Conservation (phyloP, 352 stramenopile species). For the Globisporangium spinosum region DNA sequence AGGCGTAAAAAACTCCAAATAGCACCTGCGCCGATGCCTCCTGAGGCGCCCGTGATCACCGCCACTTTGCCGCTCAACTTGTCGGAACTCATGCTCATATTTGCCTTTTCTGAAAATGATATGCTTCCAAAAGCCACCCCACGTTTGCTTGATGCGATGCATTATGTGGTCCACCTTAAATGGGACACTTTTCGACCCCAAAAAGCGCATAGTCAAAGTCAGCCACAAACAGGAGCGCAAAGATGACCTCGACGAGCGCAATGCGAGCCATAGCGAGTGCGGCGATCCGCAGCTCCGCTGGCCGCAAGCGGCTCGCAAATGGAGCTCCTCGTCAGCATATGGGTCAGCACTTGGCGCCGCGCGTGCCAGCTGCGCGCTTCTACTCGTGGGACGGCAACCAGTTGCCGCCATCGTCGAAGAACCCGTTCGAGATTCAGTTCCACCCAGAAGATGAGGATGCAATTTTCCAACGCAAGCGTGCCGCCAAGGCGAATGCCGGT, state of each 20-base stretch:
- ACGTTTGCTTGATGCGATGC: background rate
- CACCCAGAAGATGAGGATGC: slow-evolving; percentile 18
- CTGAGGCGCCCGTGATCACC: slow-evolving; percentile 86
- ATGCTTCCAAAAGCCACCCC: background rate
- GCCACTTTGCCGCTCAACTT: slow-evolving; percentile 73
- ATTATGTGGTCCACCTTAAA: slow-evolving; percentile 3
- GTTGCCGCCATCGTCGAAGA: slow-evolving; percentile 10
- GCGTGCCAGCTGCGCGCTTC: background rate
- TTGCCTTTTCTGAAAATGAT: background rate
- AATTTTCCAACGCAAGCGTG: slow-evolving; percentile 4
- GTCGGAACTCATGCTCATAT: slow-evolving; percentile 7
- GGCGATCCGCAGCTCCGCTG: background rate
- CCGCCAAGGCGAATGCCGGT: background rate
- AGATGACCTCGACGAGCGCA: background rate
- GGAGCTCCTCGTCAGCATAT: background rate
- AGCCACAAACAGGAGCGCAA: background rate
- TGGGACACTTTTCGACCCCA: background rate
- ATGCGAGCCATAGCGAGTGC: background rate
- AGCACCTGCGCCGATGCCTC: slow-evolving; percentile 75
- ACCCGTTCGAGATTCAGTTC: slow-evolving; percentile 59
- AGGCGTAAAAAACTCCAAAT: background rate
- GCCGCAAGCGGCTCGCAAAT: background rate
- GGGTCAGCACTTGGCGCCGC: too few species aligned
- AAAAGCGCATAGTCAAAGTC: background rate
- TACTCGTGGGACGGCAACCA: background rate